Evolutionary conservation across 2,329 filamentous ascomycete genomes (phyloP).

Genomic region (Fusarium foetens): DNA sequence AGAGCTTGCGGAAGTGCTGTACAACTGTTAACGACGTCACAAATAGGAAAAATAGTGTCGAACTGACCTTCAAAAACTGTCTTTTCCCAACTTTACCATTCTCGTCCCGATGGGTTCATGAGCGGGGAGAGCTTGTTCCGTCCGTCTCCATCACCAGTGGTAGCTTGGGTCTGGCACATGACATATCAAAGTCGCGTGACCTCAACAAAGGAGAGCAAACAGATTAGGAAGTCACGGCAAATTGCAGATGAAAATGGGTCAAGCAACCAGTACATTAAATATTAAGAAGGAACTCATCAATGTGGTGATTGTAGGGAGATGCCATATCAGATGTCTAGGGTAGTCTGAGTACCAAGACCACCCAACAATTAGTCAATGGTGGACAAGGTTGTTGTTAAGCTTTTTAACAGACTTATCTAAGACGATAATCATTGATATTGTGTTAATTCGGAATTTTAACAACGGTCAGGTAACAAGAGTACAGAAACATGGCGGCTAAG

Average conservation of each 20-base stretch:
- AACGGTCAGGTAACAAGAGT: not conserved
- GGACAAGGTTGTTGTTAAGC: not conserved
- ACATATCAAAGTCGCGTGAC: slow-evolving; percentile 36
- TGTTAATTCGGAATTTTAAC: not conserved
- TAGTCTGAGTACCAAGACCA: not conserved
- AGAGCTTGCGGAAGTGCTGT: not conserved
- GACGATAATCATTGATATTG: not conserved
- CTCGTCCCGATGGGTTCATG: slow-evolving; percentile 27
- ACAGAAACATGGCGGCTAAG: not conserved
- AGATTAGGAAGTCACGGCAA: slow-evolving; percentile 3
- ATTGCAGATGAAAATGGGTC: slow-evolving; percentile 2
- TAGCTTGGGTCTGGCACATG: slow-evolving; percentile 29
- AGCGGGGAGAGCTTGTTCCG: slow-evolving; percentile 35
- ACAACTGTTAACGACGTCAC: not conserved
- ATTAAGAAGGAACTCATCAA: not conserved
- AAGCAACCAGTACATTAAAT: not conserved
- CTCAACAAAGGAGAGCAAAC: slow-evolving; percentile 8
- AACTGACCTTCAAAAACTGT: not conserved
- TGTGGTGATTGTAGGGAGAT: not conserved
- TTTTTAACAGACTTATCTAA: not conserved
- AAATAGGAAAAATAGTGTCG: not conserved
- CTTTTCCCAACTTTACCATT: not conserved
- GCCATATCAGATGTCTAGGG: slow-evolving; percentile 1
- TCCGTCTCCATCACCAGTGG: slow-evolving; percentile 26
- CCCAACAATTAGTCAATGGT: not conserved